phyloP scores from a whole-genome alignment of 1,139 yeast genomes.

The Yamadazyma membranifaciens region DNA sequence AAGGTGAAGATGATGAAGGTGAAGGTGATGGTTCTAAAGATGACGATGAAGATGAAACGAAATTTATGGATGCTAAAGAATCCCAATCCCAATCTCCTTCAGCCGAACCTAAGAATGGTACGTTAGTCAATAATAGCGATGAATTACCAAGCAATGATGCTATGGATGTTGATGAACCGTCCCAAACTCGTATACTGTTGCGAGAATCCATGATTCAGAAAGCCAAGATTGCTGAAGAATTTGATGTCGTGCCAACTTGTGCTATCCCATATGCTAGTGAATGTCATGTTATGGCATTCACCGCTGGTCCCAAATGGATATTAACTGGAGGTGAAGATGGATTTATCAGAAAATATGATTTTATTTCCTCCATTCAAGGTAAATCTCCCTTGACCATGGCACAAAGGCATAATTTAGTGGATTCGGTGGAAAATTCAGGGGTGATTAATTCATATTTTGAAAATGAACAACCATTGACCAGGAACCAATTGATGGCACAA shows the following conservation, averaged over 20 bases:
- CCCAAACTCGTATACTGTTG: slow-evolving; percentile 14
- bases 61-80: slow-evolving; percentile 23
- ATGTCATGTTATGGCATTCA: slow-evolving; percentile 74
- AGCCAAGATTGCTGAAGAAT: slow-evolving; percentile 46
- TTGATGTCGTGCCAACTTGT: slow-evolving; percentile 64
- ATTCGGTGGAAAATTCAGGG: slow-evolving; percentile 82
- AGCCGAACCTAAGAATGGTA: slow-evolving; percentile 6
- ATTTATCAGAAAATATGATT: slow-evolving; percentile 83
- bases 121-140: slow-evolving; percentile 10
- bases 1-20: slow-evolving; percentile 16
- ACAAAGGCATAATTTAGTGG: slow-evolving; percentile 86
- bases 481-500: slow-evolving; percentile 33
- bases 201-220: slow-evolving; percentile 41
- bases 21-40: slow-evolving; percentile 18
- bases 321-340: slow-evolving; percentile 98
- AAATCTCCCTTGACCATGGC: slow-evolving; percentile 86
- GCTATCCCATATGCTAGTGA: slow-evolving; percentile 71
- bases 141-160: slow-evolving; percentile 6
- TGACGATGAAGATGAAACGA: slow-evolving; percentile 17
- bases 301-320: slow-evolving; percentile 83
- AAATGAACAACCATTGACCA: slow-evolving; percentile 78
- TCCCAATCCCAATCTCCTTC: slow-evolving; percentile 12
- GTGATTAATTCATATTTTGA: slow-evolving; percentile 89
- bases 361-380: slow-evolving; percentile 84
- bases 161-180: slow-evolving; percentile 11